These are phyloP conservation scores for Parastagonospora avenae DNA, from an alignment of 2,329 filamentous ascomycete species.

Conservation along the genomic window DNA sequence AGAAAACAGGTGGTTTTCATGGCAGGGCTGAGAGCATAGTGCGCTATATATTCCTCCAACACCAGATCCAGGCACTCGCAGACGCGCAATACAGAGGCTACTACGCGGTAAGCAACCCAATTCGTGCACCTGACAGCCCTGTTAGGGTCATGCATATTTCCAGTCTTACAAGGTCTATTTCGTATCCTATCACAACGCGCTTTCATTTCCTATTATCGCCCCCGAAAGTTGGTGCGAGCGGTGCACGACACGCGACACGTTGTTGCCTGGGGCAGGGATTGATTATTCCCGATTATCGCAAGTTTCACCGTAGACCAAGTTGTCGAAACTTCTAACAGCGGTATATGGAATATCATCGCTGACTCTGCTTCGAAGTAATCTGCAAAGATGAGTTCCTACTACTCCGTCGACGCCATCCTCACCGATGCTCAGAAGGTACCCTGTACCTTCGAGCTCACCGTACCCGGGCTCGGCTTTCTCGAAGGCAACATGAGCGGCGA, in stretches of 20 bases:
- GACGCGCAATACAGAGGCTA: conserved; percentile 37
- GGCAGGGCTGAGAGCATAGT: conserved; percentile 2
- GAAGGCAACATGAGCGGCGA: conserved; percentile 76
- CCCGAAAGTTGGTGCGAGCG: conserved; percentile 7
- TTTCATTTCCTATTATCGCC: conserved; percentile 3
- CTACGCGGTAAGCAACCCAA: conserved; percentile 24
- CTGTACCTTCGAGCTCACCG: conserved; percentile 90
- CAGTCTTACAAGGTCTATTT: too few species aligned
- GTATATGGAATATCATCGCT: too few species aligned
- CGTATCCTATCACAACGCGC: too few species aligned
- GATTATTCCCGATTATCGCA: conserved; percentile 1
- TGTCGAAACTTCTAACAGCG: too few species aligned
- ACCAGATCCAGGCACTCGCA: conserved; percentile 34
- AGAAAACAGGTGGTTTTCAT: too few species aligned
- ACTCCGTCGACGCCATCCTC: conserved; percentile 82
- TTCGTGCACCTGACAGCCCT: background rate
- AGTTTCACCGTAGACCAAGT: background rate
- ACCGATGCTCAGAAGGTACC: conserved; percentile 95
- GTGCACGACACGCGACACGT: conserved; percentile 34
- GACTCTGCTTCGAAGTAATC: background rate
- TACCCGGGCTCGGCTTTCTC: conserved; percentile 85
- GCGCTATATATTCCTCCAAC: conserved; percentile 22
- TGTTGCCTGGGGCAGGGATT: conserved; percentile 13
- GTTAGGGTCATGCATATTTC: background rate
- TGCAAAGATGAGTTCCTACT: conserved; percentile 66